These are phyloP conservation scores for Rhinocladiella similis DNA, from an alignment of 2,329 filamentous ascomycete species.

Conservation along the genomic window DNA sequence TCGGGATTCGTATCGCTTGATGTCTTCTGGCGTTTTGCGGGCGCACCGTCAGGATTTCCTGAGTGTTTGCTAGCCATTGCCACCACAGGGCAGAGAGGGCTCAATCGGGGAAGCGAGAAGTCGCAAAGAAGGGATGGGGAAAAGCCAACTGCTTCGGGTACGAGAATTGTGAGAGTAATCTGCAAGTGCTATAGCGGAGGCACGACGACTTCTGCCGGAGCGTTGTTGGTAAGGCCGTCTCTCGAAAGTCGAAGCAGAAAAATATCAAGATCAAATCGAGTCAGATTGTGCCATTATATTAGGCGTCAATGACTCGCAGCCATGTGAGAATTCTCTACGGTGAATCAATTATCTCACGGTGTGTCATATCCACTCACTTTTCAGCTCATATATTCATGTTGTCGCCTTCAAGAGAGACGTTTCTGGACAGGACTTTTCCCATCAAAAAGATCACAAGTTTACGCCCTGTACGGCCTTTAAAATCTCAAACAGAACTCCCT, in stretches of 20 bases:
- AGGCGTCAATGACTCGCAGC: neutral
- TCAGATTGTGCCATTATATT: neutral
- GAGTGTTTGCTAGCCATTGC: slow-evolving; percentile 28
- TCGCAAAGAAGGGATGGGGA: neutral
- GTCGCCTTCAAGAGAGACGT: too few relatives aligned
- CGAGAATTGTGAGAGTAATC: neutral
- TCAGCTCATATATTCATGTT: too few relatives aligned
- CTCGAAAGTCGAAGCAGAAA: neutral
- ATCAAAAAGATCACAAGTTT: too few relatives aligned
- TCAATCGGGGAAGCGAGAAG: neutral
- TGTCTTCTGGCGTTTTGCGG: slow-evolving; percentile 58
- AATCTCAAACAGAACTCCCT: too few relatives aligned
- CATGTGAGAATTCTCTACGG: neutral
- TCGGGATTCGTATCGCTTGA: slow-evolving; percentile 52
- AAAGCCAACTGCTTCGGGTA: neutral
- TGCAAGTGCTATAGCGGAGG: neutral
- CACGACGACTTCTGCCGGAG: too few relatives aligned
- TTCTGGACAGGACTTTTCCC: too few relatives aligned
- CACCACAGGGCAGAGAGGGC: neutral
- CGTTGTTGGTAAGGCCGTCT: neutral
- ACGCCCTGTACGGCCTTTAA: too few relatives aligned
- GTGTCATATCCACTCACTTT: too few relatives aligned
- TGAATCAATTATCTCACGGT: neutral
- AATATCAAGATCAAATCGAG: neutral
- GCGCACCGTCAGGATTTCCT: slow-evolving; percentile 38